Evolutionary conservation across 129 eudicot genomes (phyloP), one percentile per base, ranked within the genome.

Genomic region (Escallonia herrerae): DNA sequence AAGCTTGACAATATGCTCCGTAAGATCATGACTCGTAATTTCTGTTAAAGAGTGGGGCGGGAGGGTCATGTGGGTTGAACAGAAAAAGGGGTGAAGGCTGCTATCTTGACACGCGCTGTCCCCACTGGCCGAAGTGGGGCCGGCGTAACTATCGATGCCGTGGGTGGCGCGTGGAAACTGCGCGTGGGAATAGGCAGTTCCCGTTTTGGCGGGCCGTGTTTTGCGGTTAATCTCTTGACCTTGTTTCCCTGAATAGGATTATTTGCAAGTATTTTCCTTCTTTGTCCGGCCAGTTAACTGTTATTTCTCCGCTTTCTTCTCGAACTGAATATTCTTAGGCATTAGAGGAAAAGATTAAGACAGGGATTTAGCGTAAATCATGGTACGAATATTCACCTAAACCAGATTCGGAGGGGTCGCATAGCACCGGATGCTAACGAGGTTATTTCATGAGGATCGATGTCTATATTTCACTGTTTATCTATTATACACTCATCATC

Each of bases 61-160:
- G 44, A n/a, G 50, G 69, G 58, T 43, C 49, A 33, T 71, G 43
- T 49, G 37, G 46, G 50, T 65, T 1, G n/a, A n/a, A n/a, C n/a
- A n/a, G n/a, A n/a, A n/a, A 79, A 58, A 37, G 37, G 12, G 37
- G 12, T n/a, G 13, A 56, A 73, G 43, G 62, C 69, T 22, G 66
- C 73, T 15, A 9, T 22, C 2, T 33, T 8, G 61, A 60, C 80
- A 74, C 80, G 77, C 80, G 77, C 77, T 70, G 80, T 40, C 80
- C 80, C 84, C 74, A 70, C 80, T 43, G 57, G 54, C 51, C 46
- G 43, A 12, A 22, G 3, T 39, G 42, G 67, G 54, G 2, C 58
- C 12, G 11, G 72, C 63, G 66, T 51, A 64, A 76, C 63, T 40
- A 58, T 64, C 76, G 60, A 63, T 46, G 68, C 15, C 9, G 46